Percentiles rank a stretch among this genome's conserved stretches.
phyloP scores from a whole-genome alignment of 2,329 filamentous ascomycete species.

The Lecanicillium sp. region DNA sequence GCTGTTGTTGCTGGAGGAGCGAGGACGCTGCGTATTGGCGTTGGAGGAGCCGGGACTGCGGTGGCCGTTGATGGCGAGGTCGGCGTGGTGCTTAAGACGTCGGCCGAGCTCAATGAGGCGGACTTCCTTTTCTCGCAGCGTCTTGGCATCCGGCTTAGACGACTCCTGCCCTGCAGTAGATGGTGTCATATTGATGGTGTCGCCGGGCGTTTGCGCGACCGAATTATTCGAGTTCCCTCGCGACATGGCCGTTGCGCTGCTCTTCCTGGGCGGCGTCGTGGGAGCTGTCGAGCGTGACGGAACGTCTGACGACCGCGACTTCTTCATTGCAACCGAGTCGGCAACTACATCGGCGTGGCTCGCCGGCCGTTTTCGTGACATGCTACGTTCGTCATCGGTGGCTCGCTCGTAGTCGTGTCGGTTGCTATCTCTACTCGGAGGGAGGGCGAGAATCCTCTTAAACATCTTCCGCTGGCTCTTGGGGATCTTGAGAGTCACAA shows the following conservation, averaged over 20 bases:
- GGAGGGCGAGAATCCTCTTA: conserved; percentile 37
- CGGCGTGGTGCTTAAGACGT: conserved; percentile 46
- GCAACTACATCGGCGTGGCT: conserved; percentile 24
- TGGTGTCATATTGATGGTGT: conserved; percentile 24
- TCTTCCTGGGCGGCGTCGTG: conserved; percentile 45
- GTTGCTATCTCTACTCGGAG: conserved; percentile 28
- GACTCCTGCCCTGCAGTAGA: conserved; percentile 7
- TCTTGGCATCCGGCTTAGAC: conserved; percentile 20
- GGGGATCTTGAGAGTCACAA: conserved; percentile 41
- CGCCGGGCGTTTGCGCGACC: conserved; percentile 41
- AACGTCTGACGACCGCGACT: conserved; percentile 34
- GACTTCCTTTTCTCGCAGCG: conserved; percentile 26
- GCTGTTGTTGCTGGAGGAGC: conserved; percentile 10
- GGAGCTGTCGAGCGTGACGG: conserved; percentile 28
- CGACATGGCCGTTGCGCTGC: conserved; percentile 40
- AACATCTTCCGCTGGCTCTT: conserved; percentile 36
- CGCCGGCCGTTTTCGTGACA: conserved; percentile 43
- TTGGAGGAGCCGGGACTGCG: conserved; percentile 13
- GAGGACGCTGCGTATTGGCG: conserved; percentile 9
- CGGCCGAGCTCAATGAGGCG: conserved; percentile 34
- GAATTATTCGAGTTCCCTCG: conserved; percentile 46
- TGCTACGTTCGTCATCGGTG: conserved; percentile 6
- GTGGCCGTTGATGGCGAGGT: conserved; percentile 28
- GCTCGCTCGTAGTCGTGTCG: conserved; percentile 1
- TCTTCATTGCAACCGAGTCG: conserved; percentile 30